Base-by-base conservation (phyloP, 2,329 filamentous ascomycete species). In the Whalleya microplaca region DNA sequence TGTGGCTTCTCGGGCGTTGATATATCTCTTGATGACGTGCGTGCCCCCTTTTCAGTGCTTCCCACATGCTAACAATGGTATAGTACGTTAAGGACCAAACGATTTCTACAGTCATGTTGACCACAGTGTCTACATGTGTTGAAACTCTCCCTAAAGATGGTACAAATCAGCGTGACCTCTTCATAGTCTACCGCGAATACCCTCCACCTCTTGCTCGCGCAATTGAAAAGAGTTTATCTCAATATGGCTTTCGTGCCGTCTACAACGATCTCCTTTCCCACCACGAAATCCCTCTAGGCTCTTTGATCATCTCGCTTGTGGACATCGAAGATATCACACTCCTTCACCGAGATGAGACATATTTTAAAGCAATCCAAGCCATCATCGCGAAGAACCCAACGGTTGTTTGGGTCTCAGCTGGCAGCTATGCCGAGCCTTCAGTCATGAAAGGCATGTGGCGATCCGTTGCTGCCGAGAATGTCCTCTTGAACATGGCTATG, bases 361-460 rank as follows among this genome's bases (percentile, higher is more conserved):
- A 45, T 20, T 45, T 45, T 20, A 45, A 27, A 21, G 43, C 43
- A 23, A 21, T 45, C 21, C 19, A 45, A 23, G n/a, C 14, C 10
- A 21, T 45, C 20, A 45, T 45, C 43, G 23, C 43, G 8, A 19
- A 45, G 21, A 23, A 21, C 20, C 23, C 43, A 9, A 45, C 43
- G 2, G 2, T 45, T 21, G 23, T 45, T 7, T 45, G 43, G 43
- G 20, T 45, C 2, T 20, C 43, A 12, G 43, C 43, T 10, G 16
- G 16, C n/a, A 45, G 8, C 43, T 14, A 9, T 16, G 4, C 19
- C 43, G 43, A 45, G n/a, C 45, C 53, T 2, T 21, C 53, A 2
- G 41, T 53, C 21, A 57, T 57, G 55, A 57, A 53, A 45, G 55
- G 55, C 2, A 45, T 57, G 21, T 48, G 29, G 45, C 48, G 37